Base-by-base conservation (phyloP, 1,284 basidiomycete species). In the Malassezia japonica region DNA sequence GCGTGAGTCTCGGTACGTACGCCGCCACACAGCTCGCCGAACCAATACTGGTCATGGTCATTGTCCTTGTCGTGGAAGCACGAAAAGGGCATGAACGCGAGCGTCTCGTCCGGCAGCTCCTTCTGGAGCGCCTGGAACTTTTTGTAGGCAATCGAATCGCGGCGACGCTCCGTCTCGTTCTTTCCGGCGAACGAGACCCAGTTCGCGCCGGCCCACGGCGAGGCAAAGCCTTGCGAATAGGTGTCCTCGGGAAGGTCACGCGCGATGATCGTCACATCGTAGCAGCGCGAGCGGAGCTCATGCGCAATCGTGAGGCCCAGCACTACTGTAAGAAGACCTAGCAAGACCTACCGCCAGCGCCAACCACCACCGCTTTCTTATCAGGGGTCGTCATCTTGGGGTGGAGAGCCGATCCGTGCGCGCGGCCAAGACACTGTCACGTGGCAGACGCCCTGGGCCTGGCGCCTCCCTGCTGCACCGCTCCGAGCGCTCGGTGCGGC, bases 201-300 rank as follows among this genome's bases (percentile, higher is more conserved):
- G 67, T 82, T 82, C 31, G 82, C 82, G 18, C 83, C 82, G 32
- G 83, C 83, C 80, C 84, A 85, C 0, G 84, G 83, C 52, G 78
- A 79, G 0, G 83, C 79, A 70, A 83, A 85, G 0, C 75, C 78
- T 43, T 80, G 79, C 1, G 79, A 80, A 46, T 77, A 72, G 21
- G 78, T 62, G 69, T 85, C 83, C 43, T 79, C 76, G 0, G 83
- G 82, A 57, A 83, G 74, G 56, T 85, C 83, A 36, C 81, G 76
- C 2, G 83, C 84, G 13, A 84, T 73, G 47, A 85, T 71, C 2
- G 78, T 80, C 23, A 85, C 76, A 23, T 73, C 76, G 66, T 79
- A 78, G 9, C 78, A 77, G 18, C 68, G 52, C 24, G 66, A 56
- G 0, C 67, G 68, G 20, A 79, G 70, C 42, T 74, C 73, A 32